Base-by-base conservation (phyloP, 257 asterid genomes). In the Solanum medicagineum region DNA sequence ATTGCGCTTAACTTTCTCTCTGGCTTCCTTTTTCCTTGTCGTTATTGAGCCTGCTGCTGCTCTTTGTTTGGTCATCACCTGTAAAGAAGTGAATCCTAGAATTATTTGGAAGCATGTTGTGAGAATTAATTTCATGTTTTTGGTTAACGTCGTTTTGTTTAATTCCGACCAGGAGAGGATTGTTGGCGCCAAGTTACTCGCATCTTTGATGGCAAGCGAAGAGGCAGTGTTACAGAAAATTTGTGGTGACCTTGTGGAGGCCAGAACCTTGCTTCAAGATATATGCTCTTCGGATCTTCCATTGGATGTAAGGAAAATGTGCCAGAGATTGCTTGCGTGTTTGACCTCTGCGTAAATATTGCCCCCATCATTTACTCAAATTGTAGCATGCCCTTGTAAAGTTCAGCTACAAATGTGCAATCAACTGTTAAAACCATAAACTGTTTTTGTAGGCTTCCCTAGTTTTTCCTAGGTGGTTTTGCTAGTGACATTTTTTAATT, bases 151-250 rank as follows among this genome's bases (percentile, higher is more conserved):
- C 53, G 10, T 49, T 32, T 63, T 44, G 14, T 22, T 54, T 22
- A 36, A 20, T 60, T 40, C 45, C 62, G 15, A 84, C 47, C 91
- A 95, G 99, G 99, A 93, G 89, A 94, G 91, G 91, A 84, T 89
- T 88, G 91, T 86, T 0, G 96, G 97, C n/a, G 92, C 92, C 17
- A 94, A 93, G 92, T 69, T 95, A 87, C 88, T 95, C 17, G 93
- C 91, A 80, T 90, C 93, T 79, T 89, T 95, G 22, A 93, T 94
- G 98, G 97, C 94, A 47, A 89, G 95, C 42, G 98, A 95, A 75
- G 98, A 94, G 84, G 91, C 88, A 81, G 94, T 95, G 15, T 86
- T 95, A 4, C 90, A 89, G 26, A 90, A 89, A 85, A 90, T 95
- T 77, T 89, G 94, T 2, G 84, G 68, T 1, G 93, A 94, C 17